Evolutionary conservation across 2,329 filamentous ascomycete genomes (phyloP).

Genomic region (Penicillium decumbens): DNA sequence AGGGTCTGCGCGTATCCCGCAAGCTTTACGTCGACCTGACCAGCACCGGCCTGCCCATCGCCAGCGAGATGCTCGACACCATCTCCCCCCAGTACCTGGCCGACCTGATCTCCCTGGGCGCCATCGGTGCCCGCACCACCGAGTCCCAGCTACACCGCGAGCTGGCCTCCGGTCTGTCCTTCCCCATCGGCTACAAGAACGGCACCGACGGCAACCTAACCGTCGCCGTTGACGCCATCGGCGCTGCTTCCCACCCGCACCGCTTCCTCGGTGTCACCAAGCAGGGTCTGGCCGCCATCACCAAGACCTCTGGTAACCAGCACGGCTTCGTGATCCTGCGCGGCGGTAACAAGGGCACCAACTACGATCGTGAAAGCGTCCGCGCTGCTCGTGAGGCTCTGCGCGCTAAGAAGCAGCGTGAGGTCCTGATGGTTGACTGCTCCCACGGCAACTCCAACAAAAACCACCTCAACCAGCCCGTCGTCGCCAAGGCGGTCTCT

Average conservation of each 20-base stretch:
- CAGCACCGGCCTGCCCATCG: conserved; percentile 82
- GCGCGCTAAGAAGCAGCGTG: conserved; percentile 73
- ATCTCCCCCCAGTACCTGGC: conserved; percentile 97
- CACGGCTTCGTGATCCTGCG: conserved; percentile 96
- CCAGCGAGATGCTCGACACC: conserved; percentile 96
- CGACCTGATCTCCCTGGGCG: conserved; percentile 90
- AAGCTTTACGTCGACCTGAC: conserved; percentile 93
- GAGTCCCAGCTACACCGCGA: conserved; percentile 96
- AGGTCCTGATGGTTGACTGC: conserved; percentile 97
- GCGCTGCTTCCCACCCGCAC: conserved; percentile 61
- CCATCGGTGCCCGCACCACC: conserved; percentile 92
- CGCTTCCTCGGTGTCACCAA: conserved; percentile 99
- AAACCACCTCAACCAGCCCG: conserved; percentile 94
- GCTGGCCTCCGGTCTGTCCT: conserved; percentile 87
- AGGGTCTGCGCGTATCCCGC: conserved; percentile 85
- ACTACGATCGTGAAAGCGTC: conserved; percentile 85
- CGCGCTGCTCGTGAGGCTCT: conserved; percentile 72
- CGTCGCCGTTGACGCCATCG: conserved; percentile 94
- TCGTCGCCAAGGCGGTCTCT: conserved; percentile 74
- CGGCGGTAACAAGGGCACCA: conserved; percentile 85
- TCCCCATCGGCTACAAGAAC: conserved; percentile 99
- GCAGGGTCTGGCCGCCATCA: conserved; percentile 92
- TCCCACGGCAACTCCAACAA: conserved; percentile 98
- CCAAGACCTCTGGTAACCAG: conserved; percentile 86
- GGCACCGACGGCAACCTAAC: conserved; percentile 88